Evolutionary conservation across 495 filamentous ascomycete species (phyloP), one percentile per base, ranked within the genome.

Genomic region (Xylaria sp.): DNA sequence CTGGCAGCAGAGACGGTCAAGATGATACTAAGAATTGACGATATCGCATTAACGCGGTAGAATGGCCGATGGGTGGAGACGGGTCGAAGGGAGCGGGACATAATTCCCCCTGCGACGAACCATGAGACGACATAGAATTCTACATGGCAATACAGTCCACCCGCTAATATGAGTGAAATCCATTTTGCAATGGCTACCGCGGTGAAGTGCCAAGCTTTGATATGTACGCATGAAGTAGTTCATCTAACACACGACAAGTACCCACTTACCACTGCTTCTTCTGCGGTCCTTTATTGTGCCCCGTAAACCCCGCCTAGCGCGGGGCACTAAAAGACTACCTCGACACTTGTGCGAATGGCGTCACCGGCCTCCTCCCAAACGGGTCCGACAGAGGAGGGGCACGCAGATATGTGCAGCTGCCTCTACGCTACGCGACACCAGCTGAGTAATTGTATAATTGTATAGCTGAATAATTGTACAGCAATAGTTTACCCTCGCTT

Each of bases 1-100:
- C 82, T 99, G 78, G 96, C 97, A 46, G 93, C 93, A 3, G 96
- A 99, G 87, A 98, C 96, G 68, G 94, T 97, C 73, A 99, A 98
- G 88, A 97, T 98, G 94, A 87, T 98, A 82, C 88, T 98, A 83
- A 90, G 95, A 83, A 97, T 98, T 84, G 95, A 97, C 82, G 95
- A 98, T 82, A 95, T 97, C 82, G 93, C 92, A 11, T 76, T 89
- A 76, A 77, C 77, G 46, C 74, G 80, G 73, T 81, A 77, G 52
- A 75, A 67, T 59, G 50, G 50, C 31, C 19, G 29, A 70, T 5
- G 40, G 37, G 57, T 15, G 59, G 52, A 29, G 14, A 53, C 43
- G 59, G 26, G 24, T 61, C 72, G 64, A 68, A 69, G 69, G 61
- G 70, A 68, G 69, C 70, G 73, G 73, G 68, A 61, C 71, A 72